Conservation (phyloP, 306 rosid genomes). For the Pueraria montana region DNA sequence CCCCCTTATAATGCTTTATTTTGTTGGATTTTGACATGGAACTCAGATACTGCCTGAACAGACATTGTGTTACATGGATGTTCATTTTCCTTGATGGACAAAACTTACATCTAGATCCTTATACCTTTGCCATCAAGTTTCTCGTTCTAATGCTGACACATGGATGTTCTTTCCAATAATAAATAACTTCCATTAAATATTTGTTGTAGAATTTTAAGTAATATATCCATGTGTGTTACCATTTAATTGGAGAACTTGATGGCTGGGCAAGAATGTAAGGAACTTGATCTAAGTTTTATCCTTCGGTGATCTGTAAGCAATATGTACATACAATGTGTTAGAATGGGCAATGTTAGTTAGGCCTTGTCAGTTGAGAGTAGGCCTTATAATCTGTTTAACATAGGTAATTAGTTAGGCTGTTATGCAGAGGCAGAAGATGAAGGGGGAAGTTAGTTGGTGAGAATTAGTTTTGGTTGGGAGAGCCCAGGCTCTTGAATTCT, state of each 20-base stretch:
- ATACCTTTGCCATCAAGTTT: neutral
- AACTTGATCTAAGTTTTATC: neutral
- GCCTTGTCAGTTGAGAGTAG: neutral
- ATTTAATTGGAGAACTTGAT: neutral
- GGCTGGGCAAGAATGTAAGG: neutral
- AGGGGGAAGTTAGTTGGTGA: neutral
- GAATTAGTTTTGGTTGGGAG: neutral
- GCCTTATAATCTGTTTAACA: neutral
- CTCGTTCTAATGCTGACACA: neutral
- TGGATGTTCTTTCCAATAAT: neutral
- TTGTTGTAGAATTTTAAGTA: neutral
- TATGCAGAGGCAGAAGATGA: neutral
- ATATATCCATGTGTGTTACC: neutral
- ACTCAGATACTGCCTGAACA: conserved; percentile 7
- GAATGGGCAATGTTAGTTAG: neutral
- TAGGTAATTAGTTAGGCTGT: neutral
- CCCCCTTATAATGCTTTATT: conserved; percentile 15
- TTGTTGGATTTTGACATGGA: conserved; percentile 35
- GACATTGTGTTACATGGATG: too few species aligned
- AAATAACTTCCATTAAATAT: neutral
- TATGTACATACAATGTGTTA: neutral
- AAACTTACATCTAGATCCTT: neutral
- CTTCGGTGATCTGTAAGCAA: neutral
- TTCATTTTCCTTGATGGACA: neutral
- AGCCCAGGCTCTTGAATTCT: neutral